Base-by-base conservation (phyloP, 129 eudicot genomes). In the Artemisia tridentata region DNA sequence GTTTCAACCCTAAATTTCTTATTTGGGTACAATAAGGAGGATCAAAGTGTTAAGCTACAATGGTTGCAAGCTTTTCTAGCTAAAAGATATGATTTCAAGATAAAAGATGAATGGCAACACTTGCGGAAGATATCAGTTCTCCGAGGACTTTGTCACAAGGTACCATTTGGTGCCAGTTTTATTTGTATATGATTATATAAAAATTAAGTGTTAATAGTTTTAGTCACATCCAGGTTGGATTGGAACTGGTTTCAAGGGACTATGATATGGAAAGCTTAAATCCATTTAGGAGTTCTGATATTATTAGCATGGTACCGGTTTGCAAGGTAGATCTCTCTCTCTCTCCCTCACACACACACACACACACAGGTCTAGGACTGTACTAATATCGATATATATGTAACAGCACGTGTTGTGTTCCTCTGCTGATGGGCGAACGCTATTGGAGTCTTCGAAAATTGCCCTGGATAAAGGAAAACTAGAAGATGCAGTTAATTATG, bases 381-480 rank as follows among this genome's bases (percentile, higher is more conserved):
- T 49, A 15, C 34, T 75, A 51, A 67, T 53, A 51, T 68, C 4
- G 9, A 57, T 46, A 27, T 69, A 53, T 54, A 31, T 50, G 63
- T 72, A 67, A 78, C 88, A 95, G 97, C 91, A 95, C 69, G 96
- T 95, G 0, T 80, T 84, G 25, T 95, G 97, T 81, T 84, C 97
- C 56, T 95, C 99, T 86, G 97, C 95, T 82, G 99, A 95, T 81
- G 99, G 99, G 46, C 85, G 99, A 23, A 84, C 87, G 23, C 78
- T 95, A 65, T 80, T 90, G 57, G 99, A 95, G 76, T 90, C 96
- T 9, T 90, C 99, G 53, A 95, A 95, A 82, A 85, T 90, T 71
- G 97, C 99, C 41, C 82, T 95, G 20, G 99, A 95, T 80, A 95
- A 95, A 75, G 99, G 99, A 49, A 95, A 95, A 83, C 82, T 95